Evolutionary conservation across 164 flowering plant species (phyloP), one percentile per base, ranked within the genome.

Genomic region (Taxillus chinensis): DNA sequence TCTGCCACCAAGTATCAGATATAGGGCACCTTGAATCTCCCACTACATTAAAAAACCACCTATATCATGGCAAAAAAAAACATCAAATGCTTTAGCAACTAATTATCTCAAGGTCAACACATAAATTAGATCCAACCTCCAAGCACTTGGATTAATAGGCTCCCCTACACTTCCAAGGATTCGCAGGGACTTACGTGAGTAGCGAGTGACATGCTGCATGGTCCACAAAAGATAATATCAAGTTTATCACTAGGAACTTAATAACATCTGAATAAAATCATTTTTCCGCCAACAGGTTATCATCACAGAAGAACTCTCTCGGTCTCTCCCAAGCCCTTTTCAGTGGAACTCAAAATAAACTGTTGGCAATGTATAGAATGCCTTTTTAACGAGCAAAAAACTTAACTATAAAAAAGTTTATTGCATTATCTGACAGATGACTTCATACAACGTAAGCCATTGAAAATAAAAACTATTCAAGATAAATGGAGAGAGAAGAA

Each of bases 1-100:
- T 95, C 77, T 91, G 97, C 96, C 96, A 90, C 99, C 99, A 95
- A 55, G 97, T 91, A 72, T 90, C 99, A 52, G 97, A 91, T 68
- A 90, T 95, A 53, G 99, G 97, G 61, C 97, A 89, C 71, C 95
- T 86, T 39, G 96, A 75, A 57, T 87, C 86, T 67, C 99, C 97
- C 70, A 95, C 90, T 52, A 86, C 82, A 70, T 95, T 90, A 80
- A 68, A 95, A 72, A 77, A 95, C 99, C 99, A 95, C 82, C 99
- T 95, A 74, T 3, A 55, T 63, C 55, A 62, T 50, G 13, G 27
- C 3, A 63, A 55, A 57, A 57, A 38, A 62, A 51, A 14, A 3
- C 12, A 40, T 67, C 59, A 58, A 46, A 12, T 54, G 42, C 40
- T 15, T 62, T 16, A 27, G 27, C 0, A 27, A 27, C 27, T 27